Percentiles rank a stretch among this genome's conserved stretches.
Evolutionary conservation across 2,329 filamentous ascomycete species (phyloP).

Genomic region (Botryotinia narcissicola): DNA sequence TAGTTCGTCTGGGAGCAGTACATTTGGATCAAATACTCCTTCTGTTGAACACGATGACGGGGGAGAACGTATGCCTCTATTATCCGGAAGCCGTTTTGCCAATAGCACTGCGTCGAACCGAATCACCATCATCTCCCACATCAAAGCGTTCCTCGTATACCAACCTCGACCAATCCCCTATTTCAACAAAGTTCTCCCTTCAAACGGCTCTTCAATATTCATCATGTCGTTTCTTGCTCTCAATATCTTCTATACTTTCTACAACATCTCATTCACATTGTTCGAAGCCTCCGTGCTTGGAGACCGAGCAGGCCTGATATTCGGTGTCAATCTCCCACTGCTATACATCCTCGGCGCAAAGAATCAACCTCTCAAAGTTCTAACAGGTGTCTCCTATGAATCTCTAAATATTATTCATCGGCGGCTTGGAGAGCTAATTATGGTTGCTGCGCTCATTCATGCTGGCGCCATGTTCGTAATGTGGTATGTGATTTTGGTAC

Average conservation of each 20-base stretch:
- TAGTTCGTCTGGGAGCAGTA: conserved; percentile 33
- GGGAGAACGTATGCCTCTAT: conserved; percentile 32
- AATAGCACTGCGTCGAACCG: conserved; percentile 7
- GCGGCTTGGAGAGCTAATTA: conserved; percentile 60
- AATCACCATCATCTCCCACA: conserved; percentile 22
- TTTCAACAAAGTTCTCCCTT: conserved; percentile 54
- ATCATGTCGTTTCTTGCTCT: conserved; percentile 51
- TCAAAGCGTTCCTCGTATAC: conserved; percentile 46
- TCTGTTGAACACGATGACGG: conserved; percentile 22
- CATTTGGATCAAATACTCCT: conserved; percentile 25
- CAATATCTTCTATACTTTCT: conserved; percentile 59
- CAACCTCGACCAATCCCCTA: conserved; percentile 58
- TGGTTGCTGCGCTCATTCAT: conserved; percentile 57
- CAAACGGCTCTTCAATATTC: conserved; percentile 54
- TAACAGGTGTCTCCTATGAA: conserved; percentile 66
- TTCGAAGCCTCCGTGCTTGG: conserved; percentile 53
- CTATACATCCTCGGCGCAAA: conserved; percentile 65
- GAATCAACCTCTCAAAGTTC: conserved; percentile 58
- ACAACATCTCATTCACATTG: conserved; percentile 47
- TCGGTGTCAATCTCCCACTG: conserved; percentile 50
- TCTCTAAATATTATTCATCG: conserved; percentile 65
- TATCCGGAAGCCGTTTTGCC: conserved; percentile 18
- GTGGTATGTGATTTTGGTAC: conserved; percentile 53
- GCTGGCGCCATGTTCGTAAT: conserved; percentile 51
- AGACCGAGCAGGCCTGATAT: conserved; percentile 38